phyloP scores from a whole-genome alignment of 306 rosid species.

The Casuarina equisetifolia region DNA sequence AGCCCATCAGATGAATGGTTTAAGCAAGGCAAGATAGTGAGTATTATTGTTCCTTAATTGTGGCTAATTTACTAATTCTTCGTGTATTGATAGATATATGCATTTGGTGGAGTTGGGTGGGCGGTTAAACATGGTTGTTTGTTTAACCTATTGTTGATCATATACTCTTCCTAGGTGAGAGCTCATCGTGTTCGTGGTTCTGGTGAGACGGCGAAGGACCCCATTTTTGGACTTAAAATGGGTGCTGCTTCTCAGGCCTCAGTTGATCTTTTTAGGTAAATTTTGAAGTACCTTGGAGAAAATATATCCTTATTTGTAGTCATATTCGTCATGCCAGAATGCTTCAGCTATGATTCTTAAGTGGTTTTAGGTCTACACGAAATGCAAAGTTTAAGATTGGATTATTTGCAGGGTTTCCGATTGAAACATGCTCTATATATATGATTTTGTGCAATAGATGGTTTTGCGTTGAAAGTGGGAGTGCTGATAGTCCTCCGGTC shows the following conservation, averaged over 20 bases:
- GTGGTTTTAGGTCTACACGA: slow-evolving; percentile 16
- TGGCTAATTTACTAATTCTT: background rate
- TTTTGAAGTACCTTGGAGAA: background rate
- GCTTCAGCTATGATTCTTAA: background rate
- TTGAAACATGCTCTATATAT: slow-evolving; percentile 44
- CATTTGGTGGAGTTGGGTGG: background rate
- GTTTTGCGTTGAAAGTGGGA: slow-evolving; percentile 89
- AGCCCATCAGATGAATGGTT: slow-evolving; percentile 91
- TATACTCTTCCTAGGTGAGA: slow-evolving; percentile 45
- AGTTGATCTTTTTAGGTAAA: slow-evolving; percentile 66
- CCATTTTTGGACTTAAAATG: slow-evolving; percentile 82
- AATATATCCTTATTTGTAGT: background rate
- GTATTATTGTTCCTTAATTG: background rate
- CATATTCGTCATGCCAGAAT: slow-evolving; percentile 1
- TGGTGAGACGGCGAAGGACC: slow-evolving; percentile 86
- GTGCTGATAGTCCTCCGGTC: slow-evolving; percentile 70
- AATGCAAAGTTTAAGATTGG: slow-evolving; percentile 36
- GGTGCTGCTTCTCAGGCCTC: slow-evolving; percentile 67
- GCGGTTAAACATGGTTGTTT: background rate
- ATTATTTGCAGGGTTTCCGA: slow-evolving; percentile 50
- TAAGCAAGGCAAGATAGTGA: slow-evolving; percentile 76
- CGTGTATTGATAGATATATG: background rate
- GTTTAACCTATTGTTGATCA: background rate
- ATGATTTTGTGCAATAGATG: slow-evolving; percentile 78
- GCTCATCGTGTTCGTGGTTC: slow-evolving; percentile 59